These are phyloP conservation scores for Lagenidium giganteum DNA, from an alignment of 352 stramenopile genomes.

Conservation along the genomic window DNA sequence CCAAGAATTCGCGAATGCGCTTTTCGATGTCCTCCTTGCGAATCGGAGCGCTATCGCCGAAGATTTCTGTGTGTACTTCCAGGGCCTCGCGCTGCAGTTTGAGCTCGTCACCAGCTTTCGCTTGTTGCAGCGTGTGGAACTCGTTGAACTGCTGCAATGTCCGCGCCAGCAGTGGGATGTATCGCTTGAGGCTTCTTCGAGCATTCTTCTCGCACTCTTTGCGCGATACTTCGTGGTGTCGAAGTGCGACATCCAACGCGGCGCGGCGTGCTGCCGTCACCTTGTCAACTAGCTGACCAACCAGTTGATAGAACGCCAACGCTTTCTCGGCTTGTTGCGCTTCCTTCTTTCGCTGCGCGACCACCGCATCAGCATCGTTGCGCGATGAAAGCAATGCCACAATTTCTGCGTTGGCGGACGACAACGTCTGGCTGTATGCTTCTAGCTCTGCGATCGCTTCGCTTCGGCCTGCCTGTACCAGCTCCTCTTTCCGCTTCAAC, in stretches of 20 bases:
- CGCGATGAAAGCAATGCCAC: constrained; percentile 22
- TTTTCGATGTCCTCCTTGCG: constrained; percentile 58
- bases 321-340: constrained; percentile 20
- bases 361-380: constrained; percentile 17
- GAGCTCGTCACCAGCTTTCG: constrained; percentile 36
- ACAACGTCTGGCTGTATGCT: constrained; percentile 28
- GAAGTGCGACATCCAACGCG: constrained; percentile 15
- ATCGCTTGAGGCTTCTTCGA: constrained; percentile 25
- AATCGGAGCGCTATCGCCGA: constrained; percentile 55
- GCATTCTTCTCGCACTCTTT: constrained; percentile 19
- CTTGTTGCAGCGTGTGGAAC: constrained; percentile 54
- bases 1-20: constrained; percentile 59
- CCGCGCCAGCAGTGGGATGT: constrained; percentile 40
- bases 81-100: constrained; percentile 39
- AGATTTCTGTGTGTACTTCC: constrained; percentile 46
- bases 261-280: too few relatives aligned
- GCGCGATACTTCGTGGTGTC: constrained; percentile 22
- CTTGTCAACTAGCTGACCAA: constrained; percentile 23
- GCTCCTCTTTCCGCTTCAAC: constrained; percentile 19
- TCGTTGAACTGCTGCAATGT: constrained; percentile 44
- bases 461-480: constrained; percentile 22
- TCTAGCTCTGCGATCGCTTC: constrained; percentile 26
- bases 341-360: constrained; percentile 5
- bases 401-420: constrained; percentile 27
- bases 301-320: constrained; percentile 27